Percentiles rank a stretch among this genome's conserved stretches.
These are phyloP conservation scores for Ophiocordyceps camponoti-floridani DNA, from an alignment of 2,329 filamentous ascomycete species.

Conservation along the genomic window DNA sequence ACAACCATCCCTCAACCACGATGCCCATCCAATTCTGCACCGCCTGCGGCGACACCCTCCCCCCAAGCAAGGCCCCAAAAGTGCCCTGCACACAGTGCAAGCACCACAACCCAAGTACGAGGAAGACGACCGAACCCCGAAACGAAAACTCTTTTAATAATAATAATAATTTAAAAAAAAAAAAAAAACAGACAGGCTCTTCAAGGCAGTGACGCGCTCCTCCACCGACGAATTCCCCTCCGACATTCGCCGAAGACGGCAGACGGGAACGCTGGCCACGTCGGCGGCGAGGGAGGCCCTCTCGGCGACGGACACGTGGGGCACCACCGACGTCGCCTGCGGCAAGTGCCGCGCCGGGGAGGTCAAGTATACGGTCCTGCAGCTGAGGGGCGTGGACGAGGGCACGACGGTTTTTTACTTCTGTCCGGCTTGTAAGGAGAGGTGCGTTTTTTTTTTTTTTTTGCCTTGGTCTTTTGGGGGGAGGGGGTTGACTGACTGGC, in stretches of 20 bases:
- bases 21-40: conserved; percentile 1
- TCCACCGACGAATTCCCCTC: conserved; percentile 80
- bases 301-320: conserved; percentile 37
- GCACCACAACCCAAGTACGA: not conserved
- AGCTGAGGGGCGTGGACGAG: conserved; percentile 86
- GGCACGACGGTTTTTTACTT: conserved; percentile 70
- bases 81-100: not conserved
- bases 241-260: conserved; percentile 48
- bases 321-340: conserved; percentile 50
- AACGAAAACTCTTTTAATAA: too few relatives aligned
- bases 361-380: conserved; percentile 70
- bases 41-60: not conserved
- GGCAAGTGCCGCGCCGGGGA: conserved; percentile 65
- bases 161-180: not conserved
- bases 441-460: too few relatives aligned
- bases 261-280: too few relatives aligned
- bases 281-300: too few relatives aligned
- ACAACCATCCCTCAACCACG: too few relatives aligned
- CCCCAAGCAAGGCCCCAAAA: not conserved
- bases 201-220: too few relatives aligned
- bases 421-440: not conserved
- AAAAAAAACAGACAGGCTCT: not conserved
- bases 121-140: too few relatives aligned
- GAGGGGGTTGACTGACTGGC: too few relatives aligned
- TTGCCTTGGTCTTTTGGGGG: too few relatives aligned